These are phyloP conservation scores for Mortierella alpina DNA, from an alignment of 192 early-diverging fungal species.

Conservation along the genomic window DNA sequence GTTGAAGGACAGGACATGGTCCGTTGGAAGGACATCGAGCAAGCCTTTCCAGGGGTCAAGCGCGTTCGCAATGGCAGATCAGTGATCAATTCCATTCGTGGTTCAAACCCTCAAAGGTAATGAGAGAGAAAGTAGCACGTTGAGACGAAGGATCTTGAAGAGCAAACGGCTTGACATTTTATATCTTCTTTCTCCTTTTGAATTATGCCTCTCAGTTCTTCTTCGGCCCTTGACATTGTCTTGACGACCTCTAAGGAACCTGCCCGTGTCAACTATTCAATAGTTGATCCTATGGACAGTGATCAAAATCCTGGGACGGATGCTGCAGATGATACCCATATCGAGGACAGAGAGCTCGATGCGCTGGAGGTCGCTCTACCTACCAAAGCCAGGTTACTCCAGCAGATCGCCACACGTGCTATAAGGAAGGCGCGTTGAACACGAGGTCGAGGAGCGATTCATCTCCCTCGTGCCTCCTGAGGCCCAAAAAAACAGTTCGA, in stretches of 20 bases:
- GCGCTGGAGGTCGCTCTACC: background rate
- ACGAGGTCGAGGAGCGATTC: constrained; percentile 6
- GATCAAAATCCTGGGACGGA: background rate
- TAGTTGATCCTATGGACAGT: background rate
- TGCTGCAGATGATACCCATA: background rate
- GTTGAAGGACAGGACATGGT: no score
- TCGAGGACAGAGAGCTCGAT: background rate
- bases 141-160: background rate
- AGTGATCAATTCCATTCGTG: background rate
- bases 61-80: no score
- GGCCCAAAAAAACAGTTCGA: constrained; percentile 1
- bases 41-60: no score
- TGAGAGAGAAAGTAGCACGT: background rate
- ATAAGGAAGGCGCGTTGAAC: background rate
- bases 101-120: background rate
- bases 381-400: background rate
- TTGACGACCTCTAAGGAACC: constrained; percentile 1
- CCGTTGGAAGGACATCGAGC: no score
- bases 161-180: background rate
- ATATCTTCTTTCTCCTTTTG: background rate
- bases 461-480: constrained; percentile 6
- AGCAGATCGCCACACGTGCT: background rate
- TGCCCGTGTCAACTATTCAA: background rate
- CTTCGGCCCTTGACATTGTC: background rate
- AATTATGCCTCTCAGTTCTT: background rate